phyloP scores from a whole-genome alignment of 2,329 filamentous ascomycete genomes.

The Xylariaceae sp. region DNA sequence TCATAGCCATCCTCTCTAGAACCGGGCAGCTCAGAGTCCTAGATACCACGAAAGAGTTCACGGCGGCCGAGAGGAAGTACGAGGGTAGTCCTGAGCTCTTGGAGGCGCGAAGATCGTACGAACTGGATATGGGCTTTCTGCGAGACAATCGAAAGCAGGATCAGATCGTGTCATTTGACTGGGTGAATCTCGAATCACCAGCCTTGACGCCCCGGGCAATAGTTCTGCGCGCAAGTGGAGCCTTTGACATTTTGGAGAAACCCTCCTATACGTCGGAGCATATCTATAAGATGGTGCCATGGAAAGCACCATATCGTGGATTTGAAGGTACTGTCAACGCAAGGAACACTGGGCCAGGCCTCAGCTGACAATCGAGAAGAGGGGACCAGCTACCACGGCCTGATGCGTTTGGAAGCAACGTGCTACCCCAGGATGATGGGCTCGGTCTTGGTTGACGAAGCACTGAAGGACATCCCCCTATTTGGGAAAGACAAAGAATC shows the following conservation, averaged over 20 bases:
- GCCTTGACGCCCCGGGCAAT: slow-evolving; percentile 50
- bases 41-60: slow-evolving; percentile 48
- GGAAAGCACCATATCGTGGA: slow-evolving; percentile 51
- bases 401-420: slow-evolving; percentile 51
- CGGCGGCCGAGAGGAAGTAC: slow-evolving; percentile 30
- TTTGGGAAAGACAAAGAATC: slow-evolving; percentile 47
- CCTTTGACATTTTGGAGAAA: slow-evolving; percentile 55
- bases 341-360: no score
- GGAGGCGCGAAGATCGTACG: slow-evolving; percentile 51
- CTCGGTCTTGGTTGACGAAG: slow-evolving; percentile 45
- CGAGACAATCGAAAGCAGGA: slow-evolving; percentile 46
- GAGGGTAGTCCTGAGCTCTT: slow-evolving; percentile 51
- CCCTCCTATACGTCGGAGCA: slow-evolving; percentile 51
- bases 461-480: slow-evolving; percentile 45
- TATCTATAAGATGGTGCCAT: slow-evolving; percentile 53
- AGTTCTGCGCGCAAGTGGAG: slow-evolving; percentile 52
- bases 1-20: slow-evolving; percentile 54
- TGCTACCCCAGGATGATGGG: slow-evolving; percentile 47
- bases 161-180: slow-evolving; percentile 61
- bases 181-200: slow-evolving; percentile 52
- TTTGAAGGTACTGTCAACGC: slow-evolving; percentile 44
- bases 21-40: slow-evolving; percentile 57
- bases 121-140: slow-evolving; percentile 52
- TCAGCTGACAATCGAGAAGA: slow-evolving; percentile 31
- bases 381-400: slow-evolving; percentile 41